Conservation (phyloP, 495 filamentous ascomycete species). For the Podospora comata region DNA sequence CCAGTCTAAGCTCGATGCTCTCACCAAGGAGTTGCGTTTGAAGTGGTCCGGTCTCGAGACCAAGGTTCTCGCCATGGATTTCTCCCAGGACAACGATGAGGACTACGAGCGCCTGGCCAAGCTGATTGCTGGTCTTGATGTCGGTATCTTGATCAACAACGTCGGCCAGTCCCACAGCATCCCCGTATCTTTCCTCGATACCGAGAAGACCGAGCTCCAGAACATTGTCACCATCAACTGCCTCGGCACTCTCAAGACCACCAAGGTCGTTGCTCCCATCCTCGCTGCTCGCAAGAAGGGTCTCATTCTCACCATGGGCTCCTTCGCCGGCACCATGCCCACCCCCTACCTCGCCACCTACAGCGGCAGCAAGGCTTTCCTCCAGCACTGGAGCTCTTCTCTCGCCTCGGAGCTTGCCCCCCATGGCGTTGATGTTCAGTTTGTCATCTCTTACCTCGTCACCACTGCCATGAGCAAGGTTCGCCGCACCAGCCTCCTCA, state of each 20-base stretch:
- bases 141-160: slow-evolving; percentile 93
- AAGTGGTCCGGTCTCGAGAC: slow-evolving; percentile 64
- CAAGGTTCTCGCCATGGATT: slow-evolving; percentile 87
- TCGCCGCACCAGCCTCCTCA: slow-evolving; percentile 65
- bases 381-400: slow-evolving; percentile 92
- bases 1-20: slow-evolving; percentile 74
- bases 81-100: slow-evolving; percentile 66
- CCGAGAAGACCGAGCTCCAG: slow-evolving; percentile 69
- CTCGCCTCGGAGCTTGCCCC: slow-evolving; percentile 78
- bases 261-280: slow-evolving; percentile 76
- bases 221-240: slow-evolving; percentile 96
- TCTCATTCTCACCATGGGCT: slow-evolving; percentile 95
- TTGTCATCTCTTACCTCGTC: slow-evolving; percentile 87
- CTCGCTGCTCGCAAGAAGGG: slow-evolving; percentile 81
- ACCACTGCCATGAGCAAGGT: slow-evolving; percentile 96
- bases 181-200: slow-evolving; percentile 82
- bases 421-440: slow-evolving; percentile 76
- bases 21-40: slow-evolving; percentile 70
- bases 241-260: slow-evolving; percentile 79
- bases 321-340: slow-evolving; percentile 84
- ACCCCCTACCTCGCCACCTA: slow-evolving; percentile 94
- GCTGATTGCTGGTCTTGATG: slow-evolving; percentile 67
- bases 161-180: slow-evolving; percentile 92
- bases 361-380: slow-evolving; percentile 95
- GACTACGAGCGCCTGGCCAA: slow-evolving; percentile 72